phyloP scores from a whole-genome alignment of 2,329 filamentous ascomycete species.

The Aspergillus persii region DNA sequence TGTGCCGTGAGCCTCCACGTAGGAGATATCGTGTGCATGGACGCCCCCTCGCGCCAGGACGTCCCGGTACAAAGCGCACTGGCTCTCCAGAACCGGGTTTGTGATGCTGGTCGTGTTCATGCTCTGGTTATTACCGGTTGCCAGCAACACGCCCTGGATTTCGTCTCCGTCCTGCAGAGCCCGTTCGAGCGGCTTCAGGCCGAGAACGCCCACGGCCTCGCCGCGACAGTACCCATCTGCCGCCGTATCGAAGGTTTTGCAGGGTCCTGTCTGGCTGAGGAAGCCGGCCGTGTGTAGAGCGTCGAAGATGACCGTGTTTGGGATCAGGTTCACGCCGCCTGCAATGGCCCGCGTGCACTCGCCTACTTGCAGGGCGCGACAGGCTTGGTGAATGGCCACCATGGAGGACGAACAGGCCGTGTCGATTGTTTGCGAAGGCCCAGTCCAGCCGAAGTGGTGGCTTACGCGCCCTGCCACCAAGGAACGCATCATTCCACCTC shows the following conservation, averaged over 20 bases:
- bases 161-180: constrained; percentile 47
- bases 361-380: constrained; percentile 15
- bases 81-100: constrained; percentile 17
- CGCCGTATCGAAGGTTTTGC: constrained; percentile 46
- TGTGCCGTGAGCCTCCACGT: constrained; percentile 36
- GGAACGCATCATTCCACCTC: constrained; percentile 11
- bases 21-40: constrained; percentile 19
- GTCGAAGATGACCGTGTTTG: constrained; percentile 18
- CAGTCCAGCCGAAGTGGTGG: constrained; percentile 45
- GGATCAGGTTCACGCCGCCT: constrained; percentile 36
- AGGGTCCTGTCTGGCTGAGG: constrained; percentile 45
- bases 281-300: constrained; percentile 38
- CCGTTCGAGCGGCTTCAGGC: constrained; percentile 45
- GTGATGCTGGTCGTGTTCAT: constrained; percentile 19
- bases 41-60: constrained; percentile 21
- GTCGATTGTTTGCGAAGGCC: constrained; percentile 40
- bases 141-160: constrained; percentile 43
- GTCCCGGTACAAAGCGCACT: constrained; percentile 26
- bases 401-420: constrained; percentile 44
- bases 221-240: constrained; percentile 53
- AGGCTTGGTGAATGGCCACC: constrained; percentile 33
- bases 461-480: constrained; percentile 34
- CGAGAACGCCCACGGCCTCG: constrained; percentile 45
- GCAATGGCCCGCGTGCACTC: constrained; percentile 30
- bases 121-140: constrained; percentile 30